phyloP scores from a whole-genome alignment of 2,329 filamentous ascomycete genomes.

The Xylaria sp. region DNA sequence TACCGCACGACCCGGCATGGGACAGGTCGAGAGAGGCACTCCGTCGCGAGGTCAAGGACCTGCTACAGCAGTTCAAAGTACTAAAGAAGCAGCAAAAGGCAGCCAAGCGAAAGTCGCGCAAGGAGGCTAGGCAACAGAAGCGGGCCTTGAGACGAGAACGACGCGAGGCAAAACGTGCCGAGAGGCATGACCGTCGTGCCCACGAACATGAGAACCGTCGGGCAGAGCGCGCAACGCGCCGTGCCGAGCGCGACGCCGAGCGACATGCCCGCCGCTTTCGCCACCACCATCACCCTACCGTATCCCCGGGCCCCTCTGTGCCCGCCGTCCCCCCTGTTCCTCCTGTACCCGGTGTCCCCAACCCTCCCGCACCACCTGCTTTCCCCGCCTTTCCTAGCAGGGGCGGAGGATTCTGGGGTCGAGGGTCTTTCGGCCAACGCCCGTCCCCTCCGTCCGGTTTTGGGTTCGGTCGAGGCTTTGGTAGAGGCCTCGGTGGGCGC shows the following conservation, averaged over 20 bases:
- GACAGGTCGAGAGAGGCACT: slow-evolving; percentile 24
- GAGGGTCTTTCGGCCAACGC: slow-evolving; percentile 10
- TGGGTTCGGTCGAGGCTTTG: slow-evolving; percentile 7
- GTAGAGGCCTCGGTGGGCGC: background rate
- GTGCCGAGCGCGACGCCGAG: slow-evolving; percentile 27
- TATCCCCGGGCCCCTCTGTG: background rate
- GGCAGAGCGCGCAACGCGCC: slow-evolving; percentile 21
- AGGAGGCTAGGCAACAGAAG: slow-evolving; percentile 50
- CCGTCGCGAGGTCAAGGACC: slow-evolving; percentile 50
- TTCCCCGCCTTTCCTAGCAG: background rate
- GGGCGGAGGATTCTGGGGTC: slow-evolving; percentile 9
- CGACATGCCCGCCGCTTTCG: slow-evolving; percentile 23
- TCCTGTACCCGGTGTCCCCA: background rate
- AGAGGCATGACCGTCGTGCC: slow-evolving; percentile 30
- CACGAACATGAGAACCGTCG: slow-evolving; percentile 14
- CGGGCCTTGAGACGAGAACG: slow-evolving; percentile 46
- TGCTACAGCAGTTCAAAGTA: slow-evolving; percentile 59
- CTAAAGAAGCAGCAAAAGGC: slow-evolving; percentile 55
- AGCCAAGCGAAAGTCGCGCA: slow-evolving; percentile 49
- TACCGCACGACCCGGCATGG: slow-evolving; percentile 29
- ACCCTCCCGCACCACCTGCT: background rate
- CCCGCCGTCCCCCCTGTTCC: background rate
- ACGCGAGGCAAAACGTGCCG: slow-evolving; percentile 32
- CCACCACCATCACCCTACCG: background rate
- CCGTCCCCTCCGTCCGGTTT: background rate